Evolutionary conservation across 2,329 filamentous ascomycete species (phyloP).

Genomic region (Trichoderma asperellum): DNA sequence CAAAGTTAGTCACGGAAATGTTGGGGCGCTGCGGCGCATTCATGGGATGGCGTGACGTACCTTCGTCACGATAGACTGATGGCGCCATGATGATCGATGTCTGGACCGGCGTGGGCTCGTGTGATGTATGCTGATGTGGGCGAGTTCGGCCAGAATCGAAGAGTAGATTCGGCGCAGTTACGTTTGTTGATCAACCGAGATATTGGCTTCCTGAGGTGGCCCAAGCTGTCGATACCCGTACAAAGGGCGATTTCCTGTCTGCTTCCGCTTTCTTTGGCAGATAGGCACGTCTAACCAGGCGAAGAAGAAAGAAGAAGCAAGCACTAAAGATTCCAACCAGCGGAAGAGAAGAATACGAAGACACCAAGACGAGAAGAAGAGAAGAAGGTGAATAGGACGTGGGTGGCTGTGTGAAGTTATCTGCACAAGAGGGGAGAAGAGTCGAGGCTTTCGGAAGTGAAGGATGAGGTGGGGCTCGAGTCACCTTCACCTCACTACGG

Average conservation of each 20-base stretch:
- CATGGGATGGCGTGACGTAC: conserved; percentile 12
- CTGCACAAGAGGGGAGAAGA: conserved; percentile 9
- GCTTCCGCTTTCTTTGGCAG: not conserved
- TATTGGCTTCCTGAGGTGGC: not conserved
- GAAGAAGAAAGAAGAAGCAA: not conserved
- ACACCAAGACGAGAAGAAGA: not conserved
- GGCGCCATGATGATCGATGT: conserved; percentile 1
- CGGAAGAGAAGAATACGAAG: conserved; percentile 15
- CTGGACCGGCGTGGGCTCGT: not conserved
- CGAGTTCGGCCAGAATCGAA: not conserved
- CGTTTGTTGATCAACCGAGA: not conserved
- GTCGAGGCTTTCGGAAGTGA: conserved; percentile 28
- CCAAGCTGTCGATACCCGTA: not conserved
- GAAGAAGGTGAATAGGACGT: not conserved
- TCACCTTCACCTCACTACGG: conserved; percentile 9
- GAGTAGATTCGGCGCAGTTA: not conserved
- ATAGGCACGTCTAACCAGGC: not conserved
- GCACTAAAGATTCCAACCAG: not conserved
- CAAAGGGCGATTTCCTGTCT: not conserved
- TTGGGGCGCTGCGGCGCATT: not conserved
- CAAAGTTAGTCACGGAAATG: not conserved
- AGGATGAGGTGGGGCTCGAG: conserved; percentile 28
- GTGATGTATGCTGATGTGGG: not conserved
- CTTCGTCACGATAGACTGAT: conserved; percentile 10
- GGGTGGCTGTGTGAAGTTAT: conserved; percentile 23